Percentiles rank a stretch among this genome's conserved stretches.
Evolutionary conservation across 1,284 basidiomycete genomes (phyloP).

Genomic region (Veloboletus limbatus): DNA sequence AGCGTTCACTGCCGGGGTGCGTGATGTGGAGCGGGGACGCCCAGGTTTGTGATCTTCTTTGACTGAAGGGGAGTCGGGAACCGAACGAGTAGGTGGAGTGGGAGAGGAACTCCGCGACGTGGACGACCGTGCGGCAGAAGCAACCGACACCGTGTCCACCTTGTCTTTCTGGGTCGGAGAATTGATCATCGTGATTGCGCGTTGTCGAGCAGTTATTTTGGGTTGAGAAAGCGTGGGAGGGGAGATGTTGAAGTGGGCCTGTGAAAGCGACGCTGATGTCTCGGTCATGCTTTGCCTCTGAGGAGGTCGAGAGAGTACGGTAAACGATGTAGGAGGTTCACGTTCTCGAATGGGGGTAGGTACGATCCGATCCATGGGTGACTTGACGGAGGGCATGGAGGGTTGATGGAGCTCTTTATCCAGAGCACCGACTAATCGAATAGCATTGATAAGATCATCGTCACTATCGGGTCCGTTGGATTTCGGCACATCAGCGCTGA

Average conservation of each 20-base stretch:
- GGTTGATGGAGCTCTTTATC: conserved; percentile 22
- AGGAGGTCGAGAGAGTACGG: conserved; percentile 63
- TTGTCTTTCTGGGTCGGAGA: conserved; percentile 20
- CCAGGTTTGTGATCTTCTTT: conserved; percentile 21
- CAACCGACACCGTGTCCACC: conserved; percentile 28
- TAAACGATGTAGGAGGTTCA: conserved; percentile 59
- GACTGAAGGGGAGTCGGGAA: conserved; percentile 35
- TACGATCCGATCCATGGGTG: conserved; percentile 40
- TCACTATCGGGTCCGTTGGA: conserved; percentile 18
- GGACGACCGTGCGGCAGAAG: conserved; percentile 21
- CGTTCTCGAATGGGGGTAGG: conserved; percentile 66
- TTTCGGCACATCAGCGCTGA: conserved; percentile 15
- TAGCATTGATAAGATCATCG: conserved; percentile 34
- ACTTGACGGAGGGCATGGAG: conserved; percentile 1
- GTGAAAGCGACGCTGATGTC: conserved; percentile 10
- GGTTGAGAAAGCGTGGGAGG: conserved; percentile 9
- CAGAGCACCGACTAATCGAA: conserved; percentile 29
- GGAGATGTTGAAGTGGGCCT: not conserved
- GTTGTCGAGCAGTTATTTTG: conserved; percentile 18
- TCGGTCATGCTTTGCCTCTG: conserved; percentile 30
- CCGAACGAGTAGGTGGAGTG: conserved; percentile 28
- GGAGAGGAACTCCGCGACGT: conserved; percentile 27
- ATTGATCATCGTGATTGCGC: conserved; percentile 7
- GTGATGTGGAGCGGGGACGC: conserved; percentile 18
- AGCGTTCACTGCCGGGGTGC: conserved; percentile 10